A percentile compares a stretch with the other conserved stretches of the same genome.
phyloP scores from a whole-genome alignment of 2,329 filamentous ascomycete species.

The Aspergillus uvarum region DNA sequence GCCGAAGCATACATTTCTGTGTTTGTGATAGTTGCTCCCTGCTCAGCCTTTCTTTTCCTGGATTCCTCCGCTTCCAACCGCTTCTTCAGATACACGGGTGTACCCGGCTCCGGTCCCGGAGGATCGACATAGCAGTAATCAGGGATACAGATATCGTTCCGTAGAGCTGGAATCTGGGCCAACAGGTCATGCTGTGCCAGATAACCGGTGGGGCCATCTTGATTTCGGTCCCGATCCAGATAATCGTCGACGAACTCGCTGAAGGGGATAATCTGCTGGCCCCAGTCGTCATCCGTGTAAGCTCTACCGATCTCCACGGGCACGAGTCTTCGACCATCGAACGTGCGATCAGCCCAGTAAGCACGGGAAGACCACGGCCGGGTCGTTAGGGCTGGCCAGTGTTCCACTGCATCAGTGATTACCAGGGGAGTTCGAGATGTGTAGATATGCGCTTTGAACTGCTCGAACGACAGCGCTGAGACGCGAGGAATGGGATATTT shows the following conservation, averaged over 20 bases:
- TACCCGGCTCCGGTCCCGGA: constrained; percentile 54
- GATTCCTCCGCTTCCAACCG: constrained; percentile 19
- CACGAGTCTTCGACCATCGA: constrained; percentile 74
- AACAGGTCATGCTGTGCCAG: constrained; percentile 91
- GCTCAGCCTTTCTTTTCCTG: neutral
- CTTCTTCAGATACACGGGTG: constrained; percentile 46
- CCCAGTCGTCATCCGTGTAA: constrained; percentile 84
- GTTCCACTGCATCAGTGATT: constrained; percentile 62
- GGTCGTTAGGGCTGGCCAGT: constrained; percentile 75
- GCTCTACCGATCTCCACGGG: constrained; percentile 83
- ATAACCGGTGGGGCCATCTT: constrained; percentile 61
- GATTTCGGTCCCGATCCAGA: constrained; percentile 41
- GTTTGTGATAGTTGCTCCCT: neutral
- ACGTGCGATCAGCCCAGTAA: constrained; percentile 73
- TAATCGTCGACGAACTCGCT: constrained; percentile 65
- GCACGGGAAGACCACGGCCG: constrained; percentile 69
- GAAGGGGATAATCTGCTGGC: constrained; percentile 77
- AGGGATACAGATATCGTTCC: constrained; percentile 73
- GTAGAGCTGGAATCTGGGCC: constrained; percentile 72
- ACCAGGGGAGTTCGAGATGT: constrained; percentile 60
- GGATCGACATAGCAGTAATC: constrained; percentile 79
- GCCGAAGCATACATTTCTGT: neutral
- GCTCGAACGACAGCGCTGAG: constrained; percentile 53
- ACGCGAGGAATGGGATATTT: constrained; percentile 41
- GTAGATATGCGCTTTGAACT: constrained; percentile 62